A percentile compares a stretch with the other conserved stretches of the same genome.
Evolutionary conservation across 768 basidiomycete species (phyloP).

Genomic region (Paxillus rubicundulus): DNA sequence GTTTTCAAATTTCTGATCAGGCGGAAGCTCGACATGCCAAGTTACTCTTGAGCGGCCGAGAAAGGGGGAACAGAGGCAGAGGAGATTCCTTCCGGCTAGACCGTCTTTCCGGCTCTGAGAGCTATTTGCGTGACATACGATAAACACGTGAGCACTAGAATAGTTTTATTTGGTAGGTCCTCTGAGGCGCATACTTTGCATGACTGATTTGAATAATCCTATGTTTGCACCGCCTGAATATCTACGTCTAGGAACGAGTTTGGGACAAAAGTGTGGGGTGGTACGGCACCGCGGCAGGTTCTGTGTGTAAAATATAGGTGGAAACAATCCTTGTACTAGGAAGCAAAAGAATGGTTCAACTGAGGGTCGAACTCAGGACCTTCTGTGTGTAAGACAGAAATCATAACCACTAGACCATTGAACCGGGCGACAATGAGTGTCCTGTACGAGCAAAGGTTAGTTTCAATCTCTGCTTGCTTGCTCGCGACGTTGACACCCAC

Average conservation of each 20-base stretch:
- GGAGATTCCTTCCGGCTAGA: neutral
- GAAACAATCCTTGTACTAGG: too few species aligned
- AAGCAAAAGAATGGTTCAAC: conserved; percentile 47
- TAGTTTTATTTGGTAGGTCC: too few species aligned
- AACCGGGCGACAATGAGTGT: conserved; percentile 26
- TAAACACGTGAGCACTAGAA: too few species aligned
- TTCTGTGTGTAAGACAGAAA: conserved; percentile 50
- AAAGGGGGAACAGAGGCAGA: neutral
- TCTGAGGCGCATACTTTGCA: too few species aligned
- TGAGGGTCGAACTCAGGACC: conserved; percentile 40
- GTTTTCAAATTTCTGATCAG: too few species aligned
- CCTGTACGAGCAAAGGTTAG: too few species aligned
- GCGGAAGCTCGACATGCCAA: too few species aligned
- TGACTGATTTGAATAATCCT: neutral
- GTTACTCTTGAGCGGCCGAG: neutral
- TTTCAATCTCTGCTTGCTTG: too few species aligned
- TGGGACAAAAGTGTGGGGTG: neutral
- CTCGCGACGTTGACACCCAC: too few species aligned
- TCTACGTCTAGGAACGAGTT: neutral
- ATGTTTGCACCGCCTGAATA: neutral
- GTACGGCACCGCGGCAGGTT: neutral
- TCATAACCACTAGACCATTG: conserved; percentile 62
- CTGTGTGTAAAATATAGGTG: too few species aligned
- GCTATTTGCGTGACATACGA: too few species aligned
- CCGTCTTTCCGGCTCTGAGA: too few species aligned